Conservation (phyloP, 805 yeast genomes). For the Metschnikowia aberdeeniae region DNA sequence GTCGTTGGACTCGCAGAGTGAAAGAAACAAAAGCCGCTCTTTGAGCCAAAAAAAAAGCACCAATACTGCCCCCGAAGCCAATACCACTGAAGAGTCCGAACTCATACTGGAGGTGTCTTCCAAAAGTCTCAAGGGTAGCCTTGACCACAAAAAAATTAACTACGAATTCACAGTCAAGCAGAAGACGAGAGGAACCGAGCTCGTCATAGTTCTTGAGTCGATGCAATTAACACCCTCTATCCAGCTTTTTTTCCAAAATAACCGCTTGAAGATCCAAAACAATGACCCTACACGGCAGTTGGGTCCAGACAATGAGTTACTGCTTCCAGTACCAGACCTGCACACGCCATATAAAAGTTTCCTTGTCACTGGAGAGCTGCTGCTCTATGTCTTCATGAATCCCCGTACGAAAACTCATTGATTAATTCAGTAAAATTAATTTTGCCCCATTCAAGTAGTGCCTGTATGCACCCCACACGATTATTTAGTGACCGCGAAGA, state of each 20-base stretch:
- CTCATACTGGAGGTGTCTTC: background rate
- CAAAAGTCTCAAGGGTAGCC: background rate
- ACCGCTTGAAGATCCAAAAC: constrained; percentile 10
- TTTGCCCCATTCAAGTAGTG: background rate
- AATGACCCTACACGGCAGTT: constrained; percentile 11
- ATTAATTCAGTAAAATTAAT: too few relatives aligned
- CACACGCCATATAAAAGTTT: constrained; percentile 10
- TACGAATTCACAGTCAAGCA: constrained; percentile 10
- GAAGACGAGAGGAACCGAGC: constrained; percentile 1
- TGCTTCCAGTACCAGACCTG: constrained; percentile 9
- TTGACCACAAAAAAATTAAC: background rate
- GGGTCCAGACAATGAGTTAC: constrained; percentile 6
- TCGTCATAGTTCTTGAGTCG: constrained; percentile 17
- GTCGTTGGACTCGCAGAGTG: constrained; percentile 3
- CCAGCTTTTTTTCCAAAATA: constrained; percentile 7
- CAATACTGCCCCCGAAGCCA: background rate
- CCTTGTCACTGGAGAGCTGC: constrained; percentile 7
- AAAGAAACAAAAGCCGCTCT: background rate
- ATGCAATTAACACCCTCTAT: constrained; percentile 15
- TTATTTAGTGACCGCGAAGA: background rate
- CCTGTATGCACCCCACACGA: background rate
- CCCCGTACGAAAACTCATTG: too few relatives aligned
- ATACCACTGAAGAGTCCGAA: background rate
- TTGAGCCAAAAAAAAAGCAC: background rate
- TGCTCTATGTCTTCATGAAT: constrained; percentile 12